Evolutionary conservation across 352 stramenopile species (phyloP).

Genomic region (Phytophthora pisi): DNA sequence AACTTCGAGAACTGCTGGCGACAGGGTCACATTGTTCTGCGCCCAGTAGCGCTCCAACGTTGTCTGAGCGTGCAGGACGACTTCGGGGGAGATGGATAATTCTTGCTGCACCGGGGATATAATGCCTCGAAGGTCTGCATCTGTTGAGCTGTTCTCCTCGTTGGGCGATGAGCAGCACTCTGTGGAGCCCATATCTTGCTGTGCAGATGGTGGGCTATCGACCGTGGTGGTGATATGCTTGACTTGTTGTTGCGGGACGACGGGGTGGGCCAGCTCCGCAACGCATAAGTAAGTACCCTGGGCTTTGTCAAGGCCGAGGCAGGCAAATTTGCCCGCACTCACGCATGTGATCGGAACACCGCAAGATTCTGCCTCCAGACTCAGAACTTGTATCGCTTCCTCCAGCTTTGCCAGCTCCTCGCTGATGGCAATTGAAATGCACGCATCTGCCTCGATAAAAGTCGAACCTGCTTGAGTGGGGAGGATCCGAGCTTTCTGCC

Average conservation of each 20-base stretch:
- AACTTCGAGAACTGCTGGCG: slow-evolving; percentile 12
- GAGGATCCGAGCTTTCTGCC: slow-evolving; percentile 21
- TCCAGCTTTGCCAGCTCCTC: slow-evolving; percentile 5
- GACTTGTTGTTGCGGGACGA: neutral
- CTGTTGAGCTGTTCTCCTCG: neutral
- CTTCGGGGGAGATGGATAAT: neutral
- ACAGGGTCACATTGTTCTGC: slow-evolving; percentile 14
- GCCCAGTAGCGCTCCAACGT: slow-evolving; percentile 28
- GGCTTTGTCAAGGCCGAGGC: neutral
- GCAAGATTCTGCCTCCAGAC: neutral
- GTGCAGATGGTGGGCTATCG: neutral
- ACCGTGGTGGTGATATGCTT: neutral
- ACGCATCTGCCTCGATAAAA: neutral
- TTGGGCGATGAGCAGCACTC: neutral
- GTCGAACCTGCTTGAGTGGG: neutral
- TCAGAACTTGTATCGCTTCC: slow-evolving; percentile 11
- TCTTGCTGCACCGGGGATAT: neutral
- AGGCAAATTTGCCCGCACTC: slow-evolving; percentile 6
- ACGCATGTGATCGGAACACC: slow-evolving; percentile 2
- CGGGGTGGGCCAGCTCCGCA: slow-evolving; percentile 25
- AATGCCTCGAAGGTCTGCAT: neutral
- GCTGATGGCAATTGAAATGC: slow-evolving; percentile 1
- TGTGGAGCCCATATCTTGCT: neutral
- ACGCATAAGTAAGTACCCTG: slow-evolving; percentile 4
- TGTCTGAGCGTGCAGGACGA: slow-evolving; percentile 18